These are phyloP conservation scores for Verticillium zaregamsianum DNA, from an alignment of 2,329 filamentous ascomycete species.

Conservation along the genomic window DNA sequence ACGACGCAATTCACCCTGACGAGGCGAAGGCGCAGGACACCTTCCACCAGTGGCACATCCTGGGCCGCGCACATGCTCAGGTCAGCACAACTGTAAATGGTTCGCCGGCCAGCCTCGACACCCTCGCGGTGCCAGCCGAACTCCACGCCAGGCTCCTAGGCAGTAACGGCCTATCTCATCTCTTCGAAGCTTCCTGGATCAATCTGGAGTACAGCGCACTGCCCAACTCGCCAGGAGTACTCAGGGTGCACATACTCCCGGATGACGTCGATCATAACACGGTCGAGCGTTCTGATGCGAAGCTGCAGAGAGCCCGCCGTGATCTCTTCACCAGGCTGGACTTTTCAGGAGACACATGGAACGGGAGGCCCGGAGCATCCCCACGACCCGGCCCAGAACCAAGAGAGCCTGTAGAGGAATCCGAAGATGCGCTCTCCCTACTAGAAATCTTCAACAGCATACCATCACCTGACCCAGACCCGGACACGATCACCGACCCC, in stretches of 20 bases:
- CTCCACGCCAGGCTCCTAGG: not conserved
- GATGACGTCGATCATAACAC: slow-evolving; percentile 56
- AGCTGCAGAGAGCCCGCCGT: slow-evolving; percentile 40
- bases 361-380: slow-evolving; percentile 30
- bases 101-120: not conserved
- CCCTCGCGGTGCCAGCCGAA: not conserved
- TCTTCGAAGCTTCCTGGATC: slow-evolving; percentile 33
- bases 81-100: not conserved
- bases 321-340: slow-evolving; percentile 50
- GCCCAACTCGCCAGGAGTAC: slow-evolving; percentile 17
- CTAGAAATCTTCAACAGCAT: slow-evolving; percentile 71
- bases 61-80: not conserved
- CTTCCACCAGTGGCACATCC: not conserved
- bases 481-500: slow-evolving; percentile 40
- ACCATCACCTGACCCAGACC: slow-evolving; percentile 61
- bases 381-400: slow-evolving; percentile 10
- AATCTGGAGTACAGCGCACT: slow-evolving; percentile 32
- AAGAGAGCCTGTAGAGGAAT: slow-evolving; percentile 34
- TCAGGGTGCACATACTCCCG: slow-evolving; percentile 60
- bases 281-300: slow-evolving; percentile 43
- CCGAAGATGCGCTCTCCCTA: slow-evolving; percentile 46
- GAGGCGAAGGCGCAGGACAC: slow-evolving; percentile 12
- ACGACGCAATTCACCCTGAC: slow-evolving; percentile 10
- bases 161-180: slow-evolving; percentile 23
- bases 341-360: slow-evolving; percentile 52